Conservation (phyloP, 306 rosid genomes). For the Cucumis hystrix region DNA sequence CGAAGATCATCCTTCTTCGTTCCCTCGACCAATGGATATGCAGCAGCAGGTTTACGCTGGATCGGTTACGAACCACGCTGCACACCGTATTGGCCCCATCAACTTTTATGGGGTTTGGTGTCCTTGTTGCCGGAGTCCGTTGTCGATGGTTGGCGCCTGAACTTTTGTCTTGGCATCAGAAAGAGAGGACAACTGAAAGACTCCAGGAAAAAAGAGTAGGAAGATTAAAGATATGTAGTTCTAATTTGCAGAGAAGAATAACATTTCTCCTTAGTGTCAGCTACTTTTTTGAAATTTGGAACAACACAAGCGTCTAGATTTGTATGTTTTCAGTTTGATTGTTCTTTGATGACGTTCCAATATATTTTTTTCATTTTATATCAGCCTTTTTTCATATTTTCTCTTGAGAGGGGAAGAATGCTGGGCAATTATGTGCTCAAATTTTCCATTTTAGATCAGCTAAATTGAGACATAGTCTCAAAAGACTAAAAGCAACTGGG, state of each 20-base stretch:
- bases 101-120: slow-evolving; percentile 67
- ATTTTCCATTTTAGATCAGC: background rate
- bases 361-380: background rate
- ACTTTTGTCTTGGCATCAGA: slow-evolving; percentile 48
- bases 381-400: background rate
- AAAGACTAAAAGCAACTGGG: no score
- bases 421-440: no score
- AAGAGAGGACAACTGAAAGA: slow-evolving; percentile 85
- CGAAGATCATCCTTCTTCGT: slow-evolving; percentile 78
- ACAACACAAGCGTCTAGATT: background rate
- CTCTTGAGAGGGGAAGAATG: no score
- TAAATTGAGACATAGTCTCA: no score
- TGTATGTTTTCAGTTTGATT: background rate
- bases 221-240: background rate
- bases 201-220: slow-evolving; percentile 26
- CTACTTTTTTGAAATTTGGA: background rate
- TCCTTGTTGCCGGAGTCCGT: slow-evolving; percentile 42
- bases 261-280: background rate
- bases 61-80: slow-evolving; percentile 88
- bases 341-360: background rate
- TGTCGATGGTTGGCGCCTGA: slow-evolving; percentile 69
- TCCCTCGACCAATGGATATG: slow-evolving; percentile 75
- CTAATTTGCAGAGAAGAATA: background rate
- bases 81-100: slow-evolving; percentile 93
- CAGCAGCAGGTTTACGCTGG: slow-evolving; percentile 62